A percentile compares a stretch with the other conserved stretches of the same genome.
Conservation (phyloP, 345 rosid genomes). For the Brassica juncea region DNA sequence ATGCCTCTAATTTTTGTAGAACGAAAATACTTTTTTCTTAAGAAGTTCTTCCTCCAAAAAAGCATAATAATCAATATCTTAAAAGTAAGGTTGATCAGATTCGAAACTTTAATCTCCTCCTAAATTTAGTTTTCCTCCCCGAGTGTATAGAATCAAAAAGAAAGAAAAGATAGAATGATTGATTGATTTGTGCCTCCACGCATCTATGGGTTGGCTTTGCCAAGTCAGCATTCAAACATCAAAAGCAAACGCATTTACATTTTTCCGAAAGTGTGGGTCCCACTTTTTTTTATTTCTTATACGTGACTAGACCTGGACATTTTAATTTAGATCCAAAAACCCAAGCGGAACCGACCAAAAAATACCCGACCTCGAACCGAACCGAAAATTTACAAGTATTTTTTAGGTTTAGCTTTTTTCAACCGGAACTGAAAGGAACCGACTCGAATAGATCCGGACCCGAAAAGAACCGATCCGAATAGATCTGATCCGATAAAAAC, state of each 20-base stretch:
- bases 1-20: background rate
- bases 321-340: no score
- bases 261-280: constrained; percentile 19
- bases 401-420: no score
- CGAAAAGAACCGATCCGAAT: no score
- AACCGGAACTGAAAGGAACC: no score
- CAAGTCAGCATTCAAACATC: constrained; percentile 32
- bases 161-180: background rate
- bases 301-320: no score
- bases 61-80: background rate
- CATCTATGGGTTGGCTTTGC: constrained; percentile 18
- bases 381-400: no score
- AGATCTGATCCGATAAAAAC: no score
- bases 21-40: background rate
- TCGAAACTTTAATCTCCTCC: background rate
- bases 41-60: background rate
- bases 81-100: background rate
- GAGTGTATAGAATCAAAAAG: constrained; percentile 5
- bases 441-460: no score
- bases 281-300: background rate
- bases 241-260: constrained; percentile 17
- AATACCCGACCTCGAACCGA: no score
- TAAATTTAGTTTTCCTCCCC: constrained; percentile 4
- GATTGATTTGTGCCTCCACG: constrained; percentile 19
- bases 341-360: no score